A percentile compares a stretch with the other conserved stretches of the same genome.
Conservation (phyloP, 2,329 filamentous ascomycete genomes). For the Aspergillus latus region DNA sequence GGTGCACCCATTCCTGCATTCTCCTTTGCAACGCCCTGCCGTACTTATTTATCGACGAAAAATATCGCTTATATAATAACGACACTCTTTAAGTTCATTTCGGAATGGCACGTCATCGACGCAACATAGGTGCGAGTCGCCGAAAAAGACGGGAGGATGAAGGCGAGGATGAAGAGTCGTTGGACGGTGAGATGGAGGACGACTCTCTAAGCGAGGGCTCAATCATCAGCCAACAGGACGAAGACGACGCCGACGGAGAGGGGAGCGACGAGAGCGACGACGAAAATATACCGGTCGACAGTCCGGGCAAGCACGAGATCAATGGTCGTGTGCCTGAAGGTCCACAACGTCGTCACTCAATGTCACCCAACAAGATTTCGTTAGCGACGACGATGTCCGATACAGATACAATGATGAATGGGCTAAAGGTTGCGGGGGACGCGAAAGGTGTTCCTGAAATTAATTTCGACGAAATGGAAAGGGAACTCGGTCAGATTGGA, state of each 20-base stretch:
- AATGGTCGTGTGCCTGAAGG: slow-evolving; percentile 32
- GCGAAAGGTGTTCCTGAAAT: slow-evolving; percentile 42
- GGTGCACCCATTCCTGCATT: slow-evolving; percentile 18
- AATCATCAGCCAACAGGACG: slow-evolving; percentile 56
- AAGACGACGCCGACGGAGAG: slow-evolving; percentile 60
- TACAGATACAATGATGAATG: slow-evolving; percentile 63
- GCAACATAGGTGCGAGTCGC: slow-evolving; percentile 47
- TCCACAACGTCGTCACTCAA: slow-evolving; percentile 37
- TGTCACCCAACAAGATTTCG: slow-evolving; percentile 32
- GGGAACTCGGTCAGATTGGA: slow-evolving; percentile 29
- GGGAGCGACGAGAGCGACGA: slow-evolving; percentile 58
- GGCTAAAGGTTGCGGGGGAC: slow-evolving; percentile 50
- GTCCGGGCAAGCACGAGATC: slow-evolving; percentile 24
- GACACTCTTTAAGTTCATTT: slow-evolving; percentile 4
- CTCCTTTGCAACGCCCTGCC: slow-evolving; percentile 1
- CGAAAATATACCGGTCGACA: slow-evolving; percentile 41
- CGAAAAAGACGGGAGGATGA: slow-evolving; percentile 49
- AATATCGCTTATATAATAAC: slow-evolving; percentile 1
- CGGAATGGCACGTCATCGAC: slow-evolving; percentile 47
- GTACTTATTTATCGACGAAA: slow-evolving; percentile 1
- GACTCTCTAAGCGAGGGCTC: slow-evolving; percentile 66
- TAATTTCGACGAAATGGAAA: slow-evolving; percentile 51
- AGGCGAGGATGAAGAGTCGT: slow-evolving; percentile 50
- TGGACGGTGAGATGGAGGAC: slow-evolving; percentile 55
- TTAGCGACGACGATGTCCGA: slow-evolving; percentile 50